Evolutionary conservation across 2,329 filamentous ascomycete species (phyloP), one percentile per base, ranked within the genome.

Genomic region (Exophiala sp.): DNA sequence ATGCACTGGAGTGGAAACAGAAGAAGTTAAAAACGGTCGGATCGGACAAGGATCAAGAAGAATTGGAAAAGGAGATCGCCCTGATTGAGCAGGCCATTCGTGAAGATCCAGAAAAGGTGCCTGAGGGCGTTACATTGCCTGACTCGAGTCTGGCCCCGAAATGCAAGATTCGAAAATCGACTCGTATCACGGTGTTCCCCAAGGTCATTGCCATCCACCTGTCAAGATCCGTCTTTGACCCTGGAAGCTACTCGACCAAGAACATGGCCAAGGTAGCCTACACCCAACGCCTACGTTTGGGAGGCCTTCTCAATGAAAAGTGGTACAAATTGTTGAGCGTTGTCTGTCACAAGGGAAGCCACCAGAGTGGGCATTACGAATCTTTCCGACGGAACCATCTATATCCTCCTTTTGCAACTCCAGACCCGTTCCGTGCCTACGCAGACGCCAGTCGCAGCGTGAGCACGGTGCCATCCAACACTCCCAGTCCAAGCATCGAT

Each of bases 351-450:
- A 95, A 95, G 63, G 93, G 93, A 30, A 94, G 87, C 55, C 93
- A 98, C 66, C 85, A 95, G 64, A 95, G 89, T 62, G 93, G 93
- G 1, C 93, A 98, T 65, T 98, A 98, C 70, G 93, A 98, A 67
- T 91, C 89, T 1, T 97, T 97, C 67, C 80, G 93, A 27, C 80
- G 93, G 30, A 93, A 97, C 67, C 85, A 87, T 51, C 70, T 88
- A 7, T 81, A 83, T 43, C 73, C 85, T 2, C 90, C 90, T 0
- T 97, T 83, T 64, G 86, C 88, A 1, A 96, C 91, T 6, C 82
- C 86, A 0, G 83, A 86, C 59, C 82, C 82, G 0, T 91, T 95
- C 67, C 84, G 86, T 53, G 77, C 78, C 4, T 86, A 86, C 30
- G 83, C 82, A 5, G 80, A 84, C 27, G 91, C 87, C 63, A 88